These are phyloP conservation scores for Ramularia endophylla DNA, from an alignment of 2,329 filamentous ascomycete species.

Conservation along the genomic window DNA sequence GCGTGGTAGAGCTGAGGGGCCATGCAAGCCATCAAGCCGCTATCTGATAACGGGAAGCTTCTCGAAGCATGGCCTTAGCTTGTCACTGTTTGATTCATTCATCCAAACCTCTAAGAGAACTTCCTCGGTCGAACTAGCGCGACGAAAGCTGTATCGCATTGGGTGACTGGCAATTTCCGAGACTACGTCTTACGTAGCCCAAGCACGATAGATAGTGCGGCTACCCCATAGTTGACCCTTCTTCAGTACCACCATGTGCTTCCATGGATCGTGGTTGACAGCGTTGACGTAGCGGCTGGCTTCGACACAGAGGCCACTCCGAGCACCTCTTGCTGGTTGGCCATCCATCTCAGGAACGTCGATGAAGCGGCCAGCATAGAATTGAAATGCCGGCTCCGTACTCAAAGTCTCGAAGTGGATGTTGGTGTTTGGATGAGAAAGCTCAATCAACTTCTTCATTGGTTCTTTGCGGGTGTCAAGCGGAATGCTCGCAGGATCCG, in stretches of 20 bases:
- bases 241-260: constrained; percentile 69
- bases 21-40: too few relatives aligned
- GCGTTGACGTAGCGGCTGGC: constrained; percentile 89
- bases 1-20: too few relatives aligned
- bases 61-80: too few relatives aligned
- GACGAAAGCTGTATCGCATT: too few relatives aligned
- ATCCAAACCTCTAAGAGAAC: too few relatives aligned
- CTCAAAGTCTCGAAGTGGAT: constrained; percentile 81
- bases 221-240: constrained; percentile 79
- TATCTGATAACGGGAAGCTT: too few relatives aligned
- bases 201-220: constrained; percentile 76
- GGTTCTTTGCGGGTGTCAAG: constrained; percentile 50
- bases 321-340: constrained; percentile 57
- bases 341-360: constrained; percentile 62
- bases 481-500: constrained; percentile 48
- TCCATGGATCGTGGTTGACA: constrained; percentile 74
- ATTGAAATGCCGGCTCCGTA: constrained; percentile 95
- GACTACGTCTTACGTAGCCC: constrained; percentile 53
- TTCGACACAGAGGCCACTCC: constrained; percentile 86
- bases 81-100: too few relatives aligned
- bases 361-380: constrained; percentile 86
- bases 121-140: too few relatives aligned
- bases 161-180: background rate
- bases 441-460: constrained; percentile 61
- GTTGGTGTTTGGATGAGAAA: constrained; percentile 66